phyloP scores from a whole-genome alignment of 2,329 filamentous ascomycete species.

The Diaporthe destruens region DNA sequence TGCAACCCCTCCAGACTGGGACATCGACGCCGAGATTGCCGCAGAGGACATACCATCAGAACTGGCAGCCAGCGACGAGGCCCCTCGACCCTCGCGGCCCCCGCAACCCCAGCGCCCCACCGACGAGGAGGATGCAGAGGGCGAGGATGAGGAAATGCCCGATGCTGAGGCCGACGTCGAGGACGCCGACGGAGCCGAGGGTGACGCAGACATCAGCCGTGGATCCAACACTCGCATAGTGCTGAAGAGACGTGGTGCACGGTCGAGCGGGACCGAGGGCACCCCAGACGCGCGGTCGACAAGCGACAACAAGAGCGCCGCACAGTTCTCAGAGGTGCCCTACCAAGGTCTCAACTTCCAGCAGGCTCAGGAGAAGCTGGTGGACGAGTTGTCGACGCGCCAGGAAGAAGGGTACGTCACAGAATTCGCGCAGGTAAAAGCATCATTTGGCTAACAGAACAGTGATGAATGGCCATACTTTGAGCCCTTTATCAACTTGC shows the following conservation, averaged over 20 bases:
- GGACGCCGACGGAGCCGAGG: constrained; percentile 45
- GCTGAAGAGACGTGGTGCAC: constrained; percentile 44
- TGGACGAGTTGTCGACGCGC: constrained; percentile 79
- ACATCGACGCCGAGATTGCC: constrained; percentile 37
- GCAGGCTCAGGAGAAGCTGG: constrained; percentile 86
- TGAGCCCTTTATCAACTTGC: constrained; percentile 82
- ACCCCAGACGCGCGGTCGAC: constrained; percentile 46
- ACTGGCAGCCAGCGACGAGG: constrained; percentile 27
- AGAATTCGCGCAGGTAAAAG: background rate
- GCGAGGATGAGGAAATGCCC: constrained; percentile 47
- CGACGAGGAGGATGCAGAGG: constrained; percentile 45
- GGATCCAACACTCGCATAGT: constrained; percentile 41
- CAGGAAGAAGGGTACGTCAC: constrained; percentile 71
- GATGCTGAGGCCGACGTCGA: constrained; percentile 50
- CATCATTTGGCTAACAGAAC: constrained; percentile 45
- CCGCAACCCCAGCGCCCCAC: constrained; percentile 13
- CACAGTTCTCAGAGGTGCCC: constrained; percentile 66
- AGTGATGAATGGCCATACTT: constrained; percentile 79
- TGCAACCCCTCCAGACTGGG: constrained; percentile 72
- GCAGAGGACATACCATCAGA: constrained; percentile 38
- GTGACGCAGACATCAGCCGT: constrained; percentile 46
- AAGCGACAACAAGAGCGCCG: constrained; percentile 57
- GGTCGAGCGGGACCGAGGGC: constrained; percentile 48
- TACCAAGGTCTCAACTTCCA: constrained; percentile 84
- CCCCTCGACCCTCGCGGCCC: constrained; percentile 28